Base-by-base conservation (phyloP, 768 basidiomycete genomes). In the Mycena pura region DNA sequence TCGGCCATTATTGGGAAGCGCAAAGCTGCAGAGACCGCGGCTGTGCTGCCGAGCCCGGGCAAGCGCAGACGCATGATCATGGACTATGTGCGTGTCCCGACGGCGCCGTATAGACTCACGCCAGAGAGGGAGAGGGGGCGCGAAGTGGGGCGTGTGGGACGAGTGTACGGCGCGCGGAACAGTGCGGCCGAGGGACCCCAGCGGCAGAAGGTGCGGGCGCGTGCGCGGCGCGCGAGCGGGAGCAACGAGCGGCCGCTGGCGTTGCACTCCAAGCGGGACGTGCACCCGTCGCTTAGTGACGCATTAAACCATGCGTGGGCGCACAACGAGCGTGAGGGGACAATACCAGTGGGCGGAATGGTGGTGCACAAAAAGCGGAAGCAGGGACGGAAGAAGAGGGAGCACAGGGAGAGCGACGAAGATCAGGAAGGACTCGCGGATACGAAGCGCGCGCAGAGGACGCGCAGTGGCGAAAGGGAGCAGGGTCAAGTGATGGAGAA, bases 241-340 rank as follows among this genome's bases (percentile, higher is more conserved):
- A n/a, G n/a, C n/a, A n/a, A n/a, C n/a, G n/a, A n/a, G n/a, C n/a
- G n/a, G n/a, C n/a, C n/a, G n/a, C n/a, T n/a, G n/a, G n/a, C n/a
- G n/a, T n/a, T n/a, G n/a, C n/a, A n/a, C n/a, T n/a, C n/a, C n/a
- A n/a, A n/a, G n/a, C 9, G 22, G 21, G 21, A 22, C 28, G 45
- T 53, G 50, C 55, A 53, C 9, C 2, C 1, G 10, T 53, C 50
- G 22, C 29, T 63, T 2, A 56, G 29, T 4, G 62, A 44, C 13
- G 62, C 50, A 45, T 39, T 63, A 17, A 57, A 57, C 27, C 19
- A 48, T 3, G 56, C 62, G 21, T 63, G 49, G 55, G 36, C 50
- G 39, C 13, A 29, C 5, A 63, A 63, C 29, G 56, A 57, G 29
- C 28, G 50, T 1, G 24, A 7, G 25, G 55, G 55, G 38, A 43